These are phyloP conservation scores for Hibiscus trionum DNA, from an alignment of 345 rosid genomes.

Conservation along the genomic window DNA sequence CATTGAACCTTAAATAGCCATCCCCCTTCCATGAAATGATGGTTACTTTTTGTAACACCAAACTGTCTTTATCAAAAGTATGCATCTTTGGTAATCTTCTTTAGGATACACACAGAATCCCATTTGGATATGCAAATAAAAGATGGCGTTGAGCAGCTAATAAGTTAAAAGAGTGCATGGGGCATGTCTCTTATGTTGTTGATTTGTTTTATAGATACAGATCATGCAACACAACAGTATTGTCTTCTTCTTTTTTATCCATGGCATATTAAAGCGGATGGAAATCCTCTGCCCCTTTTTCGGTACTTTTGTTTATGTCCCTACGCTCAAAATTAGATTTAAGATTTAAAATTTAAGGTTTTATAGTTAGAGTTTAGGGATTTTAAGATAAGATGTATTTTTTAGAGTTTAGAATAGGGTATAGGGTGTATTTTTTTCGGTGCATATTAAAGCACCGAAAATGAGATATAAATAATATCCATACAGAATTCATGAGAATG, in stretches of 20 bases:
- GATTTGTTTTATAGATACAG: neutral
- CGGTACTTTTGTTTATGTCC: too few species aligned
- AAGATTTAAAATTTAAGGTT: too few species aligned
- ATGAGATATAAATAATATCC: too few species aligned
- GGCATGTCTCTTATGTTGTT: too few species aligned
- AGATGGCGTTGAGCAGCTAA: conserved; percentile 19
- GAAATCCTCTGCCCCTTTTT: too few species aligned
- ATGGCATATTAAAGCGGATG: neutral
- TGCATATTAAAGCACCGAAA: neutral
- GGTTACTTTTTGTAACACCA: conserved; percentile 18
- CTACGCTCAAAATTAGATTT: too few species aligned
- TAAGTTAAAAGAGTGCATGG: conserved; percentile 11
- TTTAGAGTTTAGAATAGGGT: too few species aligned
- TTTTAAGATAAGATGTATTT: too few species aligned
- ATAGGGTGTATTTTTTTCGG: too few species aligned
- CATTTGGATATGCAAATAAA: neutral
- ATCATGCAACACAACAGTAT: neutral
- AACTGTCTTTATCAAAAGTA: conserved; percentile 27
- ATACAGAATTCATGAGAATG: neutral
- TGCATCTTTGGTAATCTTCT: conserved; percentile 15
- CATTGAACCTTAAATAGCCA: conserved; percentile 12
- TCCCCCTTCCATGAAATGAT: conserved; percentile 7
- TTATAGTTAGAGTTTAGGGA: too few species aligned
- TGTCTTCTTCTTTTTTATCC: neutral
- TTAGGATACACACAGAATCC: neutral